Base-by-base conservation (phyloP, 371 early-diverging fungal genomes). In the Mortierella sp. region DNA sequence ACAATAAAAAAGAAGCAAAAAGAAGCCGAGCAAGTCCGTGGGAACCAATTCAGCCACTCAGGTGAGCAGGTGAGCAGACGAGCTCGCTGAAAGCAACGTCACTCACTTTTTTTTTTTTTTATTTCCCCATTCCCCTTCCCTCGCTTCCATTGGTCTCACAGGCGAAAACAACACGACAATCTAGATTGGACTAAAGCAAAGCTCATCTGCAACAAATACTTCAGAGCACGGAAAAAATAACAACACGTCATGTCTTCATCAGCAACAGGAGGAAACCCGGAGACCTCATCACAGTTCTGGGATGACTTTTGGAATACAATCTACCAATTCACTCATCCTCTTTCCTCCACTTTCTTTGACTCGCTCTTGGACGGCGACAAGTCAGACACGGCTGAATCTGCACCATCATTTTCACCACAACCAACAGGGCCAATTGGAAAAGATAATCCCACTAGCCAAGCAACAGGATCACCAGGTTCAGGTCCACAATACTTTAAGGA, bases 271-370 rank as follows among this genome's bases (percentile, higher is more conserved):
- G 23, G 26, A 17, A 34, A 6, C 35, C 17, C 60, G 2, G 56
- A 64, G 17, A 26, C 51, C 1, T 17, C 57, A 29, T 49, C 80
- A 0, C 79, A 68, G 49, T 79, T 79, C 74, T 79, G 80, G 80
- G 54, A 58, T 23, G 80, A 79, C 70, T 79, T 79, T 64, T 79
- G 80, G 80, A 67, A 73, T 62, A 79, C 80, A 22, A 62, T 79
- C 53, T 70, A 79, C 58, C 80, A 79, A 22, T 79, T 79, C 61
- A 67, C 74, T 15, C 80, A 79, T 64, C 80, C 80, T 6, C 74
- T 79, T 64, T 79, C 80, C 13, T 79, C 80, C 2, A 73, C 80
- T 3, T 79, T 73, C 64, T 73, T 79, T 49, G 80, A 79, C 42
- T 64, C 67, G 7, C 53, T 79, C 40, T 64, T 78, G 56, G 47